Evolutionary conservation across 2,329 filamentous ascomycete genomes (phyloP).

Genomic region (Scedosporium minutisporum): DNA sequence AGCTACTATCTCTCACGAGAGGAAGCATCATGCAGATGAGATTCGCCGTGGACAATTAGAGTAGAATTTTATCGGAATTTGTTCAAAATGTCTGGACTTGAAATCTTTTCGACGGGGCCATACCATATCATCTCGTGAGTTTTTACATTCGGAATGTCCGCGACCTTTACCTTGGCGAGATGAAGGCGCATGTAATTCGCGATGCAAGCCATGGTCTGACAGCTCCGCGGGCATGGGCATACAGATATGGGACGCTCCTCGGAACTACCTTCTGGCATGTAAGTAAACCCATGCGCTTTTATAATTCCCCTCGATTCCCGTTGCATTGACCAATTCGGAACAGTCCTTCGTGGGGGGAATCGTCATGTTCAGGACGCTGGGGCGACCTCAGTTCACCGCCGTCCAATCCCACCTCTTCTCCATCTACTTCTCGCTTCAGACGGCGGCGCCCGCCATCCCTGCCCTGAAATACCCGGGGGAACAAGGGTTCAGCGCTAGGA

Average conservation of each 20-base stretch:
- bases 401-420: conserved; percentile 78
- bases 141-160: not conserved
- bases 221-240: not conserved
- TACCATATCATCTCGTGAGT: conserved; percentile 67
- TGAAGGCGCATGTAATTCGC: not conserved
- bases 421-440: conserved; percentile 80
- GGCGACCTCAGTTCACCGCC: conserved; percentile 69
- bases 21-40: not conserved
- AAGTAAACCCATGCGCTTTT: conserved; percentile 9
- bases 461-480: conserved; percentile 74
- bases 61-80: not conserved
- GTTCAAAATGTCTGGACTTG: conserved; percentile 35
- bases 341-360: conserved; percentile 68
- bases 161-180: not conserved
- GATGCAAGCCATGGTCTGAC: not conserved
- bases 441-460: conserved; percentile 60
- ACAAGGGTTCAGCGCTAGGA: conserved; percentile 35
- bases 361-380: conserved; percentile 65
- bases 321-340: conserved; percentile 8
- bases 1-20: not conserved
- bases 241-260: conserved; percentile 76
- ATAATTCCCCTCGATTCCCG: not conserved
- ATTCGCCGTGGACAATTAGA: not conserved
- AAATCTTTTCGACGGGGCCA: conserved; percentile 55
- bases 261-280: conserved; percentile 83